phyloP scores from a whole-genome alignment of 306 rosid genomes.

The Rosa rugosa region DNA sequence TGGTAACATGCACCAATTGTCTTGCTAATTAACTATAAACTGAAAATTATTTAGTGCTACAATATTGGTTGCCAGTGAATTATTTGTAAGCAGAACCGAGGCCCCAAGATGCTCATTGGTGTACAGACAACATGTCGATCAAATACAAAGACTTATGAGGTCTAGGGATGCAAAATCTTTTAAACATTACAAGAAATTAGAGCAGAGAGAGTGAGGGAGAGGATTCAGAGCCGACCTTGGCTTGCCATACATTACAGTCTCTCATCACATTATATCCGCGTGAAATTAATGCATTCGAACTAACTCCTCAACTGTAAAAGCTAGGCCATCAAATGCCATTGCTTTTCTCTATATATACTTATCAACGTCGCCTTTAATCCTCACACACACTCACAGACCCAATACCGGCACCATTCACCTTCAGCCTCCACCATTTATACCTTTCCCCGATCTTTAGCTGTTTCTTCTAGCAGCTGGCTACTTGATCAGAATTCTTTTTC shows the following conservation, averaged over 20 bases:
- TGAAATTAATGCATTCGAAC: constrained; percentile 63
- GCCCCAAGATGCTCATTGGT: not conserved
- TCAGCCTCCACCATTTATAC: not conserved
- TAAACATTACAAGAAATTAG: not conserved
- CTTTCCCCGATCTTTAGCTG: constrained; percentile 4
- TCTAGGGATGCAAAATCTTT: not conserved
- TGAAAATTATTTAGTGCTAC: not conserved
- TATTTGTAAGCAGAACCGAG: not conserved
- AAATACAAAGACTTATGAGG: constrained; percentile 7
- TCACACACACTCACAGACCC: constrained; percentile 11
- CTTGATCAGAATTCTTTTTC: not conserved
- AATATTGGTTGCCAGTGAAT: not conserved
- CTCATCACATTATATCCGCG: constrained; percentile 58
- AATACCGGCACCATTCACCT: not conserved
- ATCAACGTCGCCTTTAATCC: constrained; percentile 18
- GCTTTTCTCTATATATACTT: constrained; percentile 34
- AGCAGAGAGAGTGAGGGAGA: not conserved
- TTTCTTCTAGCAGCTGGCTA: not conserved
- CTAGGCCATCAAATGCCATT: not conserved
- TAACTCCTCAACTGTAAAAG: constrained; percentile 52
- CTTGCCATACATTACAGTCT: constrained; percentile 13
- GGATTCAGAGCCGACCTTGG: constrained; percentile 17
- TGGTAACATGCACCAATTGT: not conserved
- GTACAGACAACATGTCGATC: not conserved
- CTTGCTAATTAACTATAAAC: not conserved